Conservation (phyloP, 306 rosid species). For the Acacia confusa region DNA sequence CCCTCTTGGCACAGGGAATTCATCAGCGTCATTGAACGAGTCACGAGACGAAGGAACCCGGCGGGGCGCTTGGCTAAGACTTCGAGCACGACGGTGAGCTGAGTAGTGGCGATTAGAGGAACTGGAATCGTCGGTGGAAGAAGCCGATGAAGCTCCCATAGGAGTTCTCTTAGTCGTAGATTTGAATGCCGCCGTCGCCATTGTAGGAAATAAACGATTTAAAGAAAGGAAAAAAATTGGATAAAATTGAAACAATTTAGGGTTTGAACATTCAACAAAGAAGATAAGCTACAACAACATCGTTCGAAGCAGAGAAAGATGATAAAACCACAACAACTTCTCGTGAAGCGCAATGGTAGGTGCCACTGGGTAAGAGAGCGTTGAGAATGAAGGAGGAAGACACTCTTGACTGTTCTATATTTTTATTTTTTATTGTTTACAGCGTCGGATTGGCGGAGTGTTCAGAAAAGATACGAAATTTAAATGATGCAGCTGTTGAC, state of each 20-base stretch:
- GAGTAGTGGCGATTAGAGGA: slow-evolving; percentile 54
- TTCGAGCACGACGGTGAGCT: slow-evolving; percentile 84
- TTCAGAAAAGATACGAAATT: not conserved
- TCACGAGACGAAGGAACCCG: slow-evolving; percentile 31
- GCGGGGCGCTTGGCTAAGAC: slow-evolving; percentile 76
- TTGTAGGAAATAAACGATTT: not conserved
- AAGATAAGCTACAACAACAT: not conserved
- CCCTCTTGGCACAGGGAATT: slow-evolving; percentile 47
- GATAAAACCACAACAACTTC: not conserved
- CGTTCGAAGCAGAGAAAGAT: not conserved
- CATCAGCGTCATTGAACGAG: slow-evolving; percentile 33
- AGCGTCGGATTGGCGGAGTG: slow-evolving; percentile 56
- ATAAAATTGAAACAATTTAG: not conserved
- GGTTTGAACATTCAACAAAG: slow-evolving; percentile 11
- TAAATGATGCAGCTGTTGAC: not conserved
- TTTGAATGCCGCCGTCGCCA: slow-evolving; percentile 97
- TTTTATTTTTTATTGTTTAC: not conserved
- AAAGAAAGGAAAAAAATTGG: not conserved
- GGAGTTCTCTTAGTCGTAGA: slow-evolving; percentile 79
- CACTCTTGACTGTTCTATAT: not conserved
- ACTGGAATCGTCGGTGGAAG: slow-evolving; percentile 50
- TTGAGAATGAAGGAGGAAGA: not conserved
- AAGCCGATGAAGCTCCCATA: slow-evolving; percentile 51
- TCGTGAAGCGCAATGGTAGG: not conserved
- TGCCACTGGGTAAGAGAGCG: not conserved